Evolutionary conservation across 768 basidiomycete genomes (phyloP).

Genomic region (Rhodocollybia butyracea): DNA sequence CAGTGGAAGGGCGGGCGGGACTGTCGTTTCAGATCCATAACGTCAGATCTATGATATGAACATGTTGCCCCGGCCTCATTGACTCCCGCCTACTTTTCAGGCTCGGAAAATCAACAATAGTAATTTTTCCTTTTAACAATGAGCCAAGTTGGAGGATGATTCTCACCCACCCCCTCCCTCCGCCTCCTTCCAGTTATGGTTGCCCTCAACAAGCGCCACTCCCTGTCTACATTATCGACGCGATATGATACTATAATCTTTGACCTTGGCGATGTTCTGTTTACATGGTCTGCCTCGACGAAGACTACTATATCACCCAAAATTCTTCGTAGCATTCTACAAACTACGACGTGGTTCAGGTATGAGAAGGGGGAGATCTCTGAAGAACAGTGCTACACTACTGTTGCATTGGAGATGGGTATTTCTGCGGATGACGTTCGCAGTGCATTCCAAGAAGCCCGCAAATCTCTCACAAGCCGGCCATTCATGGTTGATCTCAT

Average conservation of each 20-base stretch:
- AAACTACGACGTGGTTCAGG: constrained; percentile 47
- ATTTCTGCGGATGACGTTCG: constrained; percentile 37
- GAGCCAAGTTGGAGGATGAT: not conserved
- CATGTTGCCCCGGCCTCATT: not conserved
- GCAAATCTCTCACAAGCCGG: constrained; percentile 44
- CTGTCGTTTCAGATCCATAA: constrained; percentile 1
- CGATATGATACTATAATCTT: constrained; percentile 38
- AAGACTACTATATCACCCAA: constrained; percentile 40
- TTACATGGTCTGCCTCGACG: constrained; percentile 49
- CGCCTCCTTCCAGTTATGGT: not conserved
- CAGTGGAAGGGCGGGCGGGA: no score
- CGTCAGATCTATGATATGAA: not conserved
- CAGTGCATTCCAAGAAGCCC: constrained; percentile 43
- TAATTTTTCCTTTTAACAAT: constrained; percentile 5
- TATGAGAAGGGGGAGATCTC: constrained; percentile 48
- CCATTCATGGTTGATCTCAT: constrained; percentile 43
- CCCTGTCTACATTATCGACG: not conserved
- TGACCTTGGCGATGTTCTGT: constrained; percentile 56
- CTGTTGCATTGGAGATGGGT: constrained; percentile 36
- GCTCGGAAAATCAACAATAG: constrained; percentile 7
- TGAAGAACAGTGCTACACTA: constrained; percentile 41
- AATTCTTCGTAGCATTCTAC: constrained; percentile 38
- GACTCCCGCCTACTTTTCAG: not conserved
- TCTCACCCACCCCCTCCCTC: constrained; percentile 1
- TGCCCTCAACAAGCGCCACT: not conserved